Percentiles rank a stretch among this genome's conserved stretches.
phyloP scores from a whole-genome alignment of 441 rosid genomes.

The Isatis lusitanica region DNA sequence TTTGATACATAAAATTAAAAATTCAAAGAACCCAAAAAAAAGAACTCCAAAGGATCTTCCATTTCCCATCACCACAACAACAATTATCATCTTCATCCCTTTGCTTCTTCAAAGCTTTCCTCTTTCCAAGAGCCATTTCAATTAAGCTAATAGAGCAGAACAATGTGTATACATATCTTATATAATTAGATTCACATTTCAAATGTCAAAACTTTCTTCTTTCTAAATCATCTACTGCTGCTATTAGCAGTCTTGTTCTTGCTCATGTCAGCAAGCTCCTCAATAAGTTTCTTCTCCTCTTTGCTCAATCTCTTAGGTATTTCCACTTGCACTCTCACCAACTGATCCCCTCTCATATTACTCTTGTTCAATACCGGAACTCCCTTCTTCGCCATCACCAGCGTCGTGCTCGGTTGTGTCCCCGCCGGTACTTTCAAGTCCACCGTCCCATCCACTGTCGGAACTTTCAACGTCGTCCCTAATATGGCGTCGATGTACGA shows the following conservation, averaged over 20 bases:
- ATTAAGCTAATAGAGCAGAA: constrained; percentile 5
- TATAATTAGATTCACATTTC: constrained; percentile 10
- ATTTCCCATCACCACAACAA: constrained; percentile 2
- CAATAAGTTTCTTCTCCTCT: constrained; percentile 82
- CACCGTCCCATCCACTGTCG: constrained; percentile 88
- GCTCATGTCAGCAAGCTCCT: constrained; percentile 87
- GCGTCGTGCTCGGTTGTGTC: constrained; percentile 85
- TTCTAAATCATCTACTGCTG: constrained; percentile 48
- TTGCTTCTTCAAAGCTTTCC: background rate
- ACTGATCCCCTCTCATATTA: constrained; percentile 90
- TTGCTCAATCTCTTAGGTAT: constrained; percentile 88
- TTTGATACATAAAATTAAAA: background rate
- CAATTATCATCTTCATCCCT: constrained; percentile 17
- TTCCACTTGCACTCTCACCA: constrained; percentile 94
- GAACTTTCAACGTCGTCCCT: constrained; percentile 84
- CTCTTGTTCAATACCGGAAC: constrained; percentile 86
- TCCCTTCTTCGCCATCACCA: constrained; percentile 93
- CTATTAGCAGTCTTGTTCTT: constrained; percentile 70
- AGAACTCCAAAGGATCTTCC: background rate
- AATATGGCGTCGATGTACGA: constrained; percentile 85
- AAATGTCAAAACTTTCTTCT: constrained; percentile 27
- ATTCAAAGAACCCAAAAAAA: background rate
- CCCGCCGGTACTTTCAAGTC: constrained; percentile 94
- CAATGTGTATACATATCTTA: constrained; percentile 3
- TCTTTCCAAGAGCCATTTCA: background rate